Percentiles rank a stretch among this genome's conserved stretches.
phyloP scores from a whole-genome alignment of 768 basidiomycete species.

The Podaxis sp. region DNA sequence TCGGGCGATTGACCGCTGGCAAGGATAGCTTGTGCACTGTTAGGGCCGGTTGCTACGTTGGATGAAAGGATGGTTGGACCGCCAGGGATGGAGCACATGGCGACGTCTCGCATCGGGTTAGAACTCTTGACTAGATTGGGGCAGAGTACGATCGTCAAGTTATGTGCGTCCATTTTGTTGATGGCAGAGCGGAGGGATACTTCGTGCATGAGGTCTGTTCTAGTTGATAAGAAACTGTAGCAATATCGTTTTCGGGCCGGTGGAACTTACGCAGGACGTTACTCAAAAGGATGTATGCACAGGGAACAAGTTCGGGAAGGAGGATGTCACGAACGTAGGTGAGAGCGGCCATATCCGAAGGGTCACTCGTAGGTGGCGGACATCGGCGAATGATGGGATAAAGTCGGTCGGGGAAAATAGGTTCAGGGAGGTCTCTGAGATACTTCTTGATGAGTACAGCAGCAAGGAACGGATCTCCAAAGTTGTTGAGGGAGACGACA shows the following conservation, averaged over 20 bases:
- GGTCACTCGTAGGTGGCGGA: conserved; percentile 53
- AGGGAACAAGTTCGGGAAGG: conserved; percentile 66
- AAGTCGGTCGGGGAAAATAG: conserved; percentile 70
- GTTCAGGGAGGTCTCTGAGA: conserved; percentile 74
- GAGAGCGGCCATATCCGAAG: conserved; percentile 56
- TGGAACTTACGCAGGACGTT: conserved; percentile 57
- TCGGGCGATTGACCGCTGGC: conserved; percentile 15
- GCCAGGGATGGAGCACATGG: conserved; percentile 67
- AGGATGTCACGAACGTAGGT: conserved; percentile 69
- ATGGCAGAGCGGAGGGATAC: conserved; percentile 63
- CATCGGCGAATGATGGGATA: conserved; percentile 70
- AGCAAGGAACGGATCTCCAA: conserved; percentile 76
- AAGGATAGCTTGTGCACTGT: conserved; percentile 14
- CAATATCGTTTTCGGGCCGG: neutral
- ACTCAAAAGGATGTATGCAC: conserved; percentile 72
- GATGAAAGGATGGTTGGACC: conserved; percentile 38
- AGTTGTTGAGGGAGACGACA: conserved; percentile 75
- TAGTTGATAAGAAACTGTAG: conserved; percentile 16
- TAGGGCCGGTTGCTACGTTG: conserved; percentile 21
- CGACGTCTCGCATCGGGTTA: conserved; percentile 68
- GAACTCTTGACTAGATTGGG: conserved; percentile 78
- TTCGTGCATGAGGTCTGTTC: conserved; percentile 74
- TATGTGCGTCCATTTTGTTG: conserved; percentile 83
- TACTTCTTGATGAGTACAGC: conserved; percentile 88
- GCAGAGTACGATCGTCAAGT: conserved; percentile 75